Conservation (phyloP, 768 basidiomycete species). For the Phylloporus arenicola region DNA sequence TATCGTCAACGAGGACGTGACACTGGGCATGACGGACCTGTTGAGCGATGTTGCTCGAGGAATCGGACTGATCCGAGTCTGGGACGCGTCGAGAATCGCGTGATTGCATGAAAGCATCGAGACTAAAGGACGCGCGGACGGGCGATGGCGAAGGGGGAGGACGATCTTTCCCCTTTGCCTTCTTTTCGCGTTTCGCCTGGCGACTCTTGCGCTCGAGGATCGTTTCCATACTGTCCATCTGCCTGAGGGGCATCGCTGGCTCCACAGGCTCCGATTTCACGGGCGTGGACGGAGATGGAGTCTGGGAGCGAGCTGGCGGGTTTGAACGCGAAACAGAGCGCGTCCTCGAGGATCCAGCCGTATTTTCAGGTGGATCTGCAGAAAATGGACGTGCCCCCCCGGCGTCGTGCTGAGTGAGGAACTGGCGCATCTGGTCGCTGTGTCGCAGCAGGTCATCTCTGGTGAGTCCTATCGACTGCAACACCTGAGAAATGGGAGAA, state of each 20-base stretch:
- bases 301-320: constrained; percentile 33
- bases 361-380: constrained; percentile 30
- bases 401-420: constrained; percentile 53
- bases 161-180: constrained; percentile 44
- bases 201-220: constrained; percentile 67
- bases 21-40: constrained; percentile 38
- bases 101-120: constrained; percentile 47
- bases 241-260: constrained; percentile 43
- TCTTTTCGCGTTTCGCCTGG: constrained; percentile 49
- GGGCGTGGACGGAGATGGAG: constrained; percentile 50
- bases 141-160: constrained; percentile 50
- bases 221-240: constrained; percentile 71
- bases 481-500: constrained; percentile 70
- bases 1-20: constrained; percentile 16
- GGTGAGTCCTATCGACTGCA: constrained; percentile 69
- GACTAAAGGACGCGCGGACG: constrained; percentile 39
- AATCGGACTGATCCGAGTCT: constrained; percentile 29
- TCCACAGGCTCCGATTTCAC: constrained; percentile 61
- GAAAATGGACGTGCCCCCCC: constrained; percentile 41
- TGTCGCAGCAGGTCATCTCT: constrained; percentile 67
- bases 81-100: constrained; percentile 48
- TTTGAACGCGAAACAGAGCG: constrained; percentile 46
- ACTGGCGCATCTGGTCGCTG: constrained; percentile 77
- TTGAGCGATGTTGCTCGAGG: constrained; percentile 19
- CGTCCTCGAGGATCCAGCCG: constrained; percentile 35